phyloP scores from a whole-genome alignment of 192 early-diverging fungal genomes.

The Backusella australiensis region DNA sequence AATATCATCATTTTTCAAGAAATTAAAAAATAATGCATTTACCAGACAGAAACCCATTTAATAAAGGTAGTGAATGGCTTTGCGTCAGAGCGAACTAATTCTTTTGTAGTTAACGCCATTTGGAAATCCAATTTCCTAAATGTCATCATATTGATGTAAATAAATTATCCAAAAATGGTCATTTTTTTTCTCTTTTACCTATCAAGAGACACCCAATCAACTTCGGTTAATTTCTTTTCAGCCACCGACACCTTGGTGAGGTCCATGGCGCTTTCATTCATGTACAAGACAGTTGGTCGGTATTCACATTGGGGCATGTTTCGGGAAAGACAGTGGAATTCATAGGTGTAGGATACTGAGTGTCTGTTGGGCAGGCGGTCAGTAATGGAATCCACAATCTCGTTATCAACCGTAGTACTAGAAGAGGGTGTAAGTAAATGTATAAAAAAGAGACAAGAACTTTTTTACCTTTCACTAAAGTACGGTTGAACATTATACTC shows the following conservation, averaged over 20 bases:
- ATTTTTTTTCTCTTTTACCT: constrained; percentile 13
- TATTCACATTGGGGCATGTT: constrained; percentile 14
- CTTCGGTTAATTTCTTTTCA: constrained; percentile 16
- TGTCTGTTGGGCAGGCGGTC: neutral
- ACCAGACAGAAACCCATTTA: constrained; percentile 32
- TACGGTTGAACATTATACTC: constrained; percentile 1
- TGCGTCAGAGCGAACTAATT: constrained; percentile 19
- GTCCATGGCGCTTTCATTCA: constrained; percentile 22
- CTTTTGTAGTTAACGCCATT: constrained; percentile 16
- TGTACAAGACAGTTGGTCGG: constrained; percentile 14
- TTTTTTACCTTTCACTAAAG: constrained; percentile 17
- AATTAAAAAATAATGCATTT: neutral
- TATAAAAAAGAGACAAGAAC: neutral
- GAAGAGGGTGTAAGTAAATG: no score
- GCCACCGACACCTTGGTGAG: constrained; percentile 27
- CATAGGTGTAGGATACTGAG: constrained; percentile 8
- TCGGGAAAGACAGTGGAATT: constrained; percentile 28
- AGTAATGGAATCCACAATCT: constrained; percentile 7
- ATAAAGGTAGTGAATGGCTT: constrained; percentile 39
- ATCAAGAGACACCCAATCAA: constrained; percentile 28
- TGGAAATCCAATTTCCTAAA: constrained; percentile 35
- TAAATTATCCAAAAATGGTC: neutral
- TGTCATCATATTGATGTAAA: neutral
- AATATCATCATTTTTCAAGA: neutral
- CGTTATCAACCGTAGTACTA: neutral